These are phyloP conservation scores for Vinca major DNA, from an alignment of 305 asterid species.

Conservation along the genomic window DNA sequence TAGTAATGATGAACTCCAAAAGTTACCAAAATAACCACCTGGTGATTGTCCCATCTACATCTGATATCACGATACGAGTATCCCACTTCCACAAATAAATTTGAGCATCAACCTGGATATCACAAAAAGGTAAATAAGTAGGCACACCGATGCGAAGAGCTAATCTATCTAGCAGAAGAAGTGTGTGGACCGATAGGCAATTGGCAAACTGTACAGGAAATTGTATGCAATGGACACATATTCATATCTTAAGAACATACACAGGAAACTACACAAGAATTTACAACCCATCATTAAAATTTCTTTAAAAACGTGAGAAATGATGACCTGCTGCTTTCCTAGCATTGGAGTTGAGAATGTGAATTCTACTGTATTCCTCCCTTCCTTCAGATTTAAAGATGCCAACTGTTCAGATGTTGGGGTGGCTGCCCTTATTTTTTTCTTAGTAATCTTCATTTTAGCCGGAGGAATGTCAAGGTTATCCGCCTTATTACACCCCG, in stretches of 20 bases:
- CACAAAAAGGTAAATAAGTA: slow-evolving; percentile 8
- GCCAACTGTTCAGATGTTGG: slow-evolving; percentile 81
- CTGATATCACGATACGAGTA: slow-evolving; percentile 75
- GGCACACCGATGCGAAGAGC: neutral
- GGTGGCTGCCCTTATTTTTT: slow-evolving; percentile 34
- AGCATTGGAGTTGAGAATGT: slow-evolving; percentile 85
- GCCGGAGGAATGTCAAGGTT: neutral
- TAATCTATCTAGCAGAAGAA: neutral
- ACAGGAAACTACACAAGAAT: neutral
- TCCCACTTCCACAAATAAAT: slow-evolving; percentile 94
- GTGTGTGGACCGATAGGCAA: neutral
- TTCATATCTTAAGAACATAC: neutral
- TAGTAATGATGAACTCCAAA: neutral
- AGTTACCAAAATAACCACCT: slow-evolving; percentile 35
- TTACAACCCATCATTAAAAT: neutral
- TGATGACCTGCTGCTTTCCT: slow-evolving; percentile 80
- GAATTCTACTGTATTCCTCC: slow-evolving; percentile 60
- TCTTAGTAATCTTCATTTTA: slow-evolving; percentile 39
- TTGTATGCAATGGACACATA: neutral
- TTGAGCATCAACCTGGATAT: slow-evolving; percentile 72
- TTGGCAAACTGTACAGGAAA: neutral
- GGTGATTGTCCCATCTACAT: slow-evolving; percentile 96
- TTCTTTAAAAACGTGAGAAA: slow-evolving; percentile 8
- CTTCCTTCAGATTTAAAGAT: slow-evolving; percentile 68
- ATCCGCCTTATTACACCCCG: no score